Conservation (phyloP, 306 rosid species). For the Castanea crenata region DNA sequence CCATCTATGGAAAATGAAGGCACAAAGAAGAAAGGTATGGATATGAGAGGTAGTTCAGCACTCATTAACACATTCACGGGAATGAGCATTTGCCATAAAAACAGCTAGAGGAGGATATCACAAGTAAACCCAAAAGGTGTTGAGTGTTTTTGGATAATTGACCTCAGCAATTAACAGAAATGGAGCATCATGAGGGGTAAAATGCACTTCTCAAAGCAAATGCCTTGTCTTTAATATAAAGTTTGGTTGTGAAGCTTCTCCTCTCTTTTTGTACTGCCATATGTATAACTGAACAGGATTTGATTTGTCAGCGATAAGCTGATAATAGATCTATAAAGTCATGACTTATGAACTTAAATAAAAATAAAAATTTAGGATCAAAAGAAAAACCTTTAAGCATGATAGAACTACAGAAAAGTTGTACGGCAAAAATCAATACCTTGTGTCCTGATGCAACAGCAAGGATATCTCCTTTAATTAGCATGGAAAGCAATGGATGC, state of each 20-base stretch:
- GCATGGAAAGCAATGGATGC: conserved; percentile 57
- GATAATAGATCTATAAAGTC: conserved; percentile 3
- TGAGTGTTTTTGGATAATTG: conserved; percentile 23
- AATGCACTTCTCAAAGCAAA: conserved; percentile 49
- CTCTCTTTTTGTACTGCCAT: conserved; percentile 41
- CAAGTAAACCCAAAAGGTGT: conserved; percentile 30
- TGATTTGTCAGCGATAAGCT: neutral
- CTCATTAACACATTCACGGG: conserved; percentile 23
- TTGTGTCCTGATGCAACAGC: conserved; percentile 57
- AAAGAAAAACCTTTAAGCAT: neutral
- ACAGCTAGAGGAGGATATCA: conserved; percentile 45
- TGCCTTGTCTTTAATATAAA: conserved; percentile 39
- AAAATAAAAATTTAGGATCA: neutral
- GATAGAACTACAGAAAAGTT: conserved; percentile 4
- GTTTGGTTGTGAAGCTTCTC: conserved; percentile 28
- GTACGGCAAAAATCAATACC: conserved; percentile 16
- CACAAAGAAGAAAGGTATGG: conserved; percentile 32
- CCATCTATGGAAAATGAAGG: conserved; percentile 27
- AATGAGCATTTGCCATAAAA: conserved; percentile 31
- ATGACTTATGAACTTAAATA: conserved; percentile 9
- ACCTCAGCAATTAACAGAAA: conserved; percentile 49
- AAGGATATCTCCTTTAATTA: conserved; percentile 38
- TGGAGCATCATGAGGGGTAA: conserved; percentile 43
- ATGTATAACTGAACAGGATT: conserved; percentile 35
- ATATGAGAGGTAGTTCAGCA: conserved; percentile 23